Evolutionary conservation across 192 early-diverging fungal genomes (phyloP), one percentile per base, ranked within the genome.

Genomic region (Polychytrium aggregatum): DNA sequence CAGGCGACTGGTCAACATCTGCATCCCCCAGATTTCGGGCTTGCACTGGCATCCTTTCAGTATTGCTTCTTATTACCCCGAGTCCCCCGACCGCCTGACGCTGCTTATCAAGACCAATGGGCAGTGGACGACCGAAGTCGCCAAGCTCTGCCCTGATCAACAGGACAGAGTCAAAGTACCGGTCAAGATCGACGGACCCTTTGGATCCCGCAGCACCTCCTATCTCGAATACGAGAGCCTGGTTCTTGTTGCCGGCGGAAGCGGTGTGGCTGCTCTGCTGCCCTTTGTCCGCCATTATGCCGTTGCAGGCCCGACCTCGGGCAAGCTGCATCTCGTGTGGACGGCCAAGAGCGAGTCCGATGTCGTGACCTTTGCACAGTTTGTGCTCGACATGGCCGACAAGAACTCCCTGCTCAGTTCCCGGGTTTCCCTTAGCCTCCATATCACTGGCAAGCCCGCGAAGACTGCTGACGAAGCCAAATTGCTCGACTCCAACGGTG

Each of bases 1-100:
- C 53, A 39, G 53, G 53, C 26, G 50, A 53, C 50, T 53, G 53
- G 49, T 48, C 36, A 55, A 53, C 41, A 36, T 55, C 26, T 14
- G 4, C 29, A 21, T 55, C 4, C 53, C 53, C 6, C 41, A 25
- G 26, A 18, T 55, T 6, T 55, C 53, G 3, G 11, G 5, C 21
- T 6, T 51, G 13, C 44, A 55, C 44, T 55, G 53, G 53, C 53
- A 55, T 36, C 53, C 53, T 2, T 55, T 55, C 50, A 41, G 30
- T 20, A 55, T 53, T 21, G 35, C 53, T 3, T 30, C 51, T n/a
- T 45, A 45, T 20, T 24, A 20, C 27, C 40, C 50, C 9, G 17
- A 3, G 11, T 21, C 37, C 7, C 17, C 10, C n/a, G 10, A 44
- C 10, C 16, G 8, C 43, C 5, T 41, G 2, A 22, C 18, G 16